Evolutionary conservation across 805 yeast species (phyloP), one percentile per base, ranked within the genome.

Genomic region (Zygosaccharomyces rouxii): DNA sequence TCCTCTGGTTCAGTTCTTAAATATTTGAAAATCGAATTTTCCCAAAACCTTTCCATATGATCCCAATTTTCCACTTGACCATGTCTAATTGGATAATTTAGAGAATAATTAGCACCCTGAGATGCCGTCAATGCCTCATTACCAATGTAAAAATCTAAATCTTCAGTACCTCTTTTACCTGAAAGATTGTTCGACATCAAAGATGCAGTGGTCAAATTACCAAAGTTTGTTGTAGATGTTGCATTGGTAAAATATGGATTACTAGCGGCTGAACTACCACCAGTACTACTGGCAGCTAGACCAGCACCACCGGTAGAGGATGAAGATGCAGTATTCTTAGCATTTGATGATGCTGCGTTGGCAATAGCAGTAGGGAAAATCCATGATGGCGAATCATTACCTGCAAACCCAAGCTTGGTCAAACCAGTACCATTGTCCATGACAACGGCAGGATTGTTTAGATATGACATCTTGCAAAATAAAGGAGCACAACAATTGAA

Each of bases 1-100:
- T 94, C 99, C 69, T 94, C 99, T 13, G 99, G 99, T 71, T 94
- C 99, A 67, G 98, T 89, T 68, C 97, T 82, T 59, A 94, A 78
- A 67, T 94, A 94, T 72, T 94, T 92, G 75, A 94, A 94, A 63
- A 94, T 90, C 41, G 96, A 88, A 62, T 87, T 86, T 65, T 94
- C 98, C 99, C 99, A 94, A 70, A 89, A 92, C 66, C 99, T 79
- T 70, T 94, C 99, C 99, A 94, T 94, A 66, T 94, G 97, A 72
- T 94, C 99, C 99, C 99, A 94, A 69, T 94, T 89, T 69, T 94
- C 99, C 54, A 94, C 86, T 74, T 94, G 99, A 22, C 99, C 99
- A 65, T 94, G 99, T 69, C 89, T 85, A 52, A 94, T 89, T 16
- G 99, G 99, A 63, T 94, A 94, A 54, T 82, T 80, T 50, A 94